Base-by-base conservation (phyloP, 2,329 filamentous ascomycete genomes). In the Apiospora rasikravindrae region DNA sequence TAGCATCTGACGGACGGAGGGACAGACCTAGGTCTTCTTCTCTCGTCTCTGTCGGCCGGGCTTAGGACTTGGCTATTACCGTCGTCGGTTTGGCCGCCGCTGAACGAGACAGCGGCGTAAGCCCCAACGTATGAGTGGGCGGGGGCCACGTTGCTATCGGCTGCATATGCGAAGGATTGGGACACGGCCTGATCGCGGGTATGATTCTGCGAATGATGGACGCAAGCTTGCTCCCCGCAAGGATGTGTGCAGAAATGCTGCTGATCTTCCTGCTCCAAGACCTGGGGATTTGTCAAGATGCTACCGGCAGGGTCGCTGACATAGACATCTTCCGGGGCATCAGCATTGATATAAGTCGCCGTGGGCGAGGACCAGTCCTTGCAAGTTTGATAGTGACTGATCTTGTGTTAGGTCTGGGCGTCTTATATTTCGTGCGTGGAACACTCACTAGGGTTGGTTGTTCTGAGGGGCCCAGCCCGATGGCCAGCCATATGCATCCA, bases 1-100 rank as follows among this genome's bases (percentile, higher is more conserved):
- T 72, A 73, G 8, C 33, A 45, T 33, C 70, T 42, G n/a, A 73
- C 33, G 7, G 72, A 57, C 13, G 61, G 61, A 10, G 72, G 69
- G 16, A 53, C 19, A 19, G 51, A 69, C 1, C 22, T 37, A 13
- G 70, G 51, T 13, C 49, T 44, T 7, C 33, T n/a, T 5, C 40
- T 24, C 4, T 67, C 45, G 1, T 40, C 16, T 33, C 24, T 49
- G 8, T 19, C 45, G 42, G 22, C 19, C 22, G 26, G 10, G 8
- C 14, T n/a, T 11, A 11, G 45, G 19, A 42, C 11, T 22, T 40
- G 57, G 19, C 4, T 33, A 64, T 13, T 22, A 11, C 29, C 22
- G 24, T 29, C 26, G 29, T 14, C n/a, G 53, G 26, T 16, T 13
- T 57, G 26, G 26, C 26, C 51, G 26, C 14, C 51, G 16, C 29